Evolutionary conservation across 495 filamentous ascomycete genomes (phyloP).

Genomic region (Cladorrhinum samala): DNA sequence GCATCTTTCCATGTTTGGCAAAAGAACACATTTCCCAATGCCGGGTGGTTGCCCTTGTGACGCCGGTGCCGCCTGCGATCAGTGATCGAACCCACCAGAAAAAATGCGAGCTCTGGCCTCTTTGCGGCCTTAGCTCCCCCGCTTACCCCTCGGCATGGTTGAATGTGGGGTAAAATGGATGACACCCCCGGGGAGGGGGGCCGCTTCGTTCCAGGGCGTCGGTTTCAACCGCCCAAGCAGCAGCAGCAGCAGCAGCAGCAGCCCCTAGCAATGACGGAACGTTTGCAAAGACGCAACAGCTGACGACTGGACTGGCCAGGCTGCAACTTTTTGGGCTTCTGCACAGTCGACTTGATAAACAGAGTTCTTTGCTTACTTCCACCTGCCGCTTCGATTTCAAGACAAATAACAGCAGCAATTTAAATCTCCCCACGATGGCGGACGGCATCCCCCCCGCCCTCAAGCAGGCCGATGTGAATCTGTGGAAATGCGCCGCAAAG

Average conservation of each 20-base stretch:
- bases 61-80: slow-evolving; percentile 18
- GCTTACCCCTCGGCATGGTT: not conserved
- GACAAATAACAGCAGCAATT: not conserved
- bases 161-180: slow-evolving; percentile 6
- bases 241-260: no score
- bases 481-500: slow-evolving; percentile 63
- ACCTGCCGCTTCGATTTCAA: not conserved
- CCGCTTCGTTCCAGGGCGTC: not conserved
- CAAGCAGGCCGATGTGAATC: slow-evolving; percentile 67
- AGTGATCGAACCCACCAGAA: slow-evolving; percentile 18
- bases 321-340: not conserved
- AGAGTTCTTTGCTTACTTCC: not conserved
- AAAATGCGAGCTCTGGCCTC: slow-evolving; percentile 7
- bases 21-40: slow-evolving; percentile 34
- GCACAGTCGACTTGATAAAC: not conserved
- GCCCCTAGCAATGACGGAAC: not conserved
- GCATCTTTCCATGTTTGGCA: slow-evolving; percentile 32
- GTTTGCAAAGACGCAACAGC: not conserved
- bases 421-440: slow-evolving; percentile 50
- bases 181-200: no score
- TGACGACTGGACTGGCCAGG: not conserved
- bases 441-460: slow-evolving; percentile 67
- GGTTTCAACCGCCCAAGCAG: not conserved
- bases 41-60: not conserved
- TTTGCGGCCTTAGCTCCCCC: slow-evolving; percentile 23